phyloP scores from a whole-genome alignment of 768 basidiomycete species.

The Strobilomyces echinocephalus region DNA sequence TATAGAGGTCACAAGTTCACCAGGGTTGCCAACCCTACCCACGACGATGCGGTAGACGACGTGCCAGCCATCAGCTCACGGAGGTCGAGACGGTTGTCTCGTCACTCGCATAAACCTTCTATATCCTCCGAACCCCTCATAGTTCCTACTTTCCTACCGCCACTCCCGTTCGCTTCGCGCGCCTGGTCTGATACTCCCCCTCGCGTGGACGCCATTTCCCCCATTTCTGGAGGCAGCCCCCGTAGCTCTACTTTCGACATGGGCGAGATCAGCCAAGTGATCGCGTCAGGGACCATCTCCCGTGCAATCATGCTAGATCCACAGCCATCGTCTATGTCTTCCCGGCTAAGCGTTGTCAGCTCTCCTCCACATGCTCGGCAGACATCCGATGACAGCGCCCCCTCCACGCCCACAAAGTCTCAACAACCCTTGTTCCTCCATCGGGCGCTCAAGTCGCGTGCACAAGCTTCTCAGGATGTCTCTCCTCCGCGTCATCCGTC shows the following conservation, averaged over 20 bases:
- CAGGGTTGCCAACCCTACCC: conserved; percentile 13
- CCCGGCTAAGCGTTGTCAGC: neutral
- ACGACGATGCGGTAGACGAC: neutral
- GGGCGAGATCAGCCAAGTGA: conserved; percentile 1
- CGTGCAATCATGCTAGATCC: neutral
- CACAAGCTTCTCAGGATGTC: conserved; percentile 11
- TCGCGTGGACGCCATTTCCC: conserved; percentile 2
- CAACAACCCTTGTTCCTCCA: conserved; percentile 13
- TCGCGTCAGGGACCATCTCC: neutral
- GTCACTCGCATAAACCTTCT: conserved; percentile 15
- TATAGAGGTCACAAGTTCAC: conserved; percentile 10
- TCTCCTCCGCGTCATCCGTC: conserved; percentile 3
- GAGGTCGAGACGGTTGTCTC: neutral
- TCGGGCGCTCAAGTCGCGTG: conserved; percentile 20
- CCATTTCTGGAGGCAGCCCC: neutral
- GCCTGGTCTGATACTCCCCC: conserved; percentile 1
- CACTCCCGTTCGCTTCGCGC: conserved; percentile 2
- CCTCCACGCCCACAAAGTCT: neutral
- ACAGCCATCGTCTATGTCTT: neutral
- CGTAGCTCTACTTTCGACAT: neutral
- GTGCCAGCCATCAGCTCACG: neutral
- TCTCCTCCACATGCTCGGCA: neutral
- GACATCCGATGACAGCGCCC: neutral
- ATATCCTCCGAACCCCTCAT: conserved; percentile 24
- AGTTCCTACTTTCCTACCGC: conserved; percentile 5